These are phyloP conservation scores for Pyricularia pennisetigena DNA, from an alignment of 2,329 filamentous ascomycete genomes.

Conservation along the genomic window DNA sequence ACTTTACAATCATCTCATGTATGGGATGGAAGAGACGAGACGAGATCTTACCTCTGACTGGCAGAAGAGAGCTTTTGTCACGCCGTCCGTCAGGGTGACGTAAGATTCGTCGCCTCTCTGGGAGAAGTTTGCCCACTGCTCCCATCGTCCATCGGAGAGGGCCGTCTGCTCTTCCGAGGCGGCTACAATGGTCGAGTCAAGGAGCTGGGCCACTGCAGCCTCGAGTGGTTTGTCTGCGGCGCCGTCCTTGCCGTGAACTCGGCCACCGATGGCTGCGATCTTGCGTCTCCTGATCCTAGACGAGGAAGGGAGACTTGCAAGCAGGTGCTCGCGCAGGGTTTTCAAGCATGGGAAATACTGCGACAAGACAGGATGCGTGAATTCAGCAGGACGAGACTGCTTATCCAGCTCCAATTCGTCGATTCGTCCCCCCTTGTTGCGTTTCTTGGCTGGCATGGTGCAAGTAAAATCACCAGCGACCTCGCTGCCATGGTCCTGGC, in stretches of 20 bases:
- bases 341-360: constrained; percentile 57
- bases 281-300: constrained; percentile 55
- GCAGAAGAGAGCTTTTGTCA: constrained; percentile 34
- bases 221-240: constrained; percentile 17
- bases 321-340: constrained; percentile 61
- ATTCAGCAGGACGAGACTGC: neutral
- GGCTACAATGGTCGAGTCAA: constrained; percentile 64
- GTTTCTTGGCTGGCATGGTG: constrained; percentile 12
- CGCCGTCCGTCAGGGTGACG: constrained; percentile 39
- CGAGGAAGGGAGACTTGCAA: constrained; percentile 53
- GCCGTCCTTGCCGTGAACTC: constrained; percentile 10
- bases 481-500: constrained; percentile 2
- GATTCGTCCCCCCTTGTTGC: constrained; percentile 5
- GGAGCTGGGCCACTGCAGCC: constrained; percentile 39
- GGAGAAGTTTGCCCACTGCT: constrained; percentile 51
- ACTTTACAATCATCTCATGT: constrained; percentile 3
- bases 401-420: neutral
- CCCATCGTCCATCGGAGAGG: constrained; percentile 29
- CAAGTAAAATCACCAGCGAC: constrained; percentile 2
- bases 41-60: constrained; percentile 51
- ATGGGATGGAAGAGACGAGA: neutral
- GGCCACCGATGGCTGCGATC: constrained; percentile 33
- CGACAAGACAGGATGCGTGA: constrained; percentile 53
- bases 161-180: constrained; percentile 21
- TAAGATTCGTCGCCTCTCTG: constrained; percentile 50